A percentile compares a stretch with the other conserved stretches of the same genome.
Conservation (phyloP, 2,329 filamentous ascomycete genomes). For the Curvularia sp. region DNA sequence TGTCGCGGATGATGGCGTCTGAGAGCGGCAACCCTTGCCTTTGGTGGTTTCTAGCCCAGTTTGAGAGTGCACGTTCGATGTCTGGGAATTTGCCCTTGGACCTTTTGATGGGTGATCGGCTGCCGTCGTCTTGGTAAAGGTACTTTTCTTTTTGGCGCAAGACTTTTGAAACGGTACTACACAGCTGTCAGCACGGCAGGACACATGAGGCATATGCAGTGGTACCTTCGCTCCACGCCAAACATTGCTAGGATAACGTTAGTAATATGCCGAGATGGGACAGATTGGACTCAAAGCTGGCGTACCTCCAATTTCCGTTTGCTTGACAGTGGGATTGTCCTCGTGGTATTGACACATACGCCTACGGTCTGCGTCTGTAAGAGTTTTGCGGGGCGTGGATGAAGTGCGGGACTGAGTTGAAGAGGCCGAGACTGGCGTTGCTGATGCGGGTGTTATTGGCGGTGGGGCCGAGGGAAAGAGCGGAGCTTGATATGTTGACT, state of each 20-base stretch:
- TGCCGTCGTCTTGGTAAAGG: slow-evolving; percentile 80
- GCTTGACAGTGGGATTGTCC: slow-evolving; percentile 87
- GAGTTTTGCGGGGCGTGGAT: slow-evolving; percentile 79
- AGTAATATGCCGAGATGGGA: slow-evolving; percentile 32
- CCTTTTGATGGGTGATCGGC: slow-evolving; percentile 79
- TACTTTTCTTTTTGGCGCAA: slow-evolving; percentile 94
- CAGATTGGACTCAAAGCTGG: slow-evolving; percentile 30
- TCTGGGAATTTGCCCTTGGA: slow-evolving; percentile 86
- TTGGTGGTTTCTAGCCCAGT: slow-evolving; percentile 84
- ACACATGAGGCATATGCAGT: slow-evolving; percentile 14
- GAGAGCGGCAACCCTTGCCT: slow-evolving; percentile 75
- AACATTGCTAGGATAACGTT: slow-evolving; percentile 71
- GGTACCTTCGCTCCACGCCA: slow-evolving; percentile 94
- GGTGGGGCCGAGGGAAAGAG: slow-evolving; percentile 49
- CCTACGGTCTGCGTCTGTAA: slow-evolving; percentile 89
- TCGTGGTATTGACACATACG: slow-evolving; percentile 94
- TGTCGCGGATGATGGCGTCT: slow-evolving; percentile 83
- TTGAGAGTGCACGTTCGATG: slow-evolving; percentile 87
- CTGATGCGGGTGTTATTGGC: slow-evolving; percentile 48
- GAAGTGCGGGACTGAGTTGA: slow-evolving; percentile 52
- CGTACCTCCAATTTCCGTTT: slow-evolving; percentile 92
- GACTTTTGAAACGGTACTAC: slow-evolving; percentile 97
- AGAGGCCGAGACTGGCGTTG: slow-evolving; percentile 51
- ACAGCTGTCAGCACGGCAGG: slow-evolving; percentile 27
- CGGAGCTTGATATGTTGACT: slow-evolving; percentile 51